Conservation (phyloP, 305 asterid species). For the Fraxinus angustifolia region DNA sequence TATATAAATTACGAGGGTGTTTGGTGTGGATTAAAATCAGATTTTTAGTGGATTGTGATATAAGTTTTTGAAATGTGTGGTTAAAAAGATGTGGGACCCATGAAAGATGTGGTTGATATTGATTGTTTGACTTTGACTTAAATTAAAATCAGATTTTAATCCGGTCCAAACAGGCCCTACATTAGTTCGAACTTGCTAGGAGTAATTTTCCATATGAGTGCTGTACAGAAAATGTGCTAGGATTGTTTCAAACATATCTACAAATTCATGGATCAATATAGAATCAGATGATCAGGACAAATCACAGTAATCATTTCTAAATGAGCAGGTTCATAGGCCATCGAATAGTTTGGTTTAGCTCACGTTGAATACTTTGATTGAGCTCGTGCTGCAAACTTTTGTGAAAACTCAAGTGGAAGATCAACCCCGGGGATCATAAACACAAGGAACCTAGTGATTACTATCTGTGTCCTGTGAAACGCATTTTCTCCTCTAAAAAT, state of each 20-base stretch:
- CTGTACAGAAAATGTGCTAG: slow-evolving; percentile 3
- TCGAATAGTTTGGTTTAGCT: background rate
- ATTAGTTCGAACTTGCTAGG: background rate
- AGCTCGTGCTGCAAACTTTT: background rate
- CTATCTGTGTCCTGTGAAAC: background rate
- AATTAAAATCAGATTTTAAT: too few relatives aligned
- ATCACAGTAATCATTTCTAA: background rate
- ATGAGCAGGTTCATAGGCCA: slow-evolving; percentile 1
- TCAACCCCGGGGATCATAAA: background rate
- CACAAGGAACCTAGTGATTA: background rate
- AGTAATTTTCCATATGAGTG: background rate
- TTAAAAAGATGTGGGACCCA: too few relatives aligned
- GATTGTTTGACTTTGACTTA: too few relatives aligned
- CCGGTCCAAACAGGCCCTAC: too few relatives aligned
- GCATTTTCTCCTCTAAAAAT: background rate
- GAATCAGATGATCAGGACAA: background rate
- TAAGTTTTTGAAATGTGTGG: too few relatives aligned
- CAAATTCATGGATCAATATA: background rate
- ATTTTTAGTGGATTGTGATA: too few relatives aligned
- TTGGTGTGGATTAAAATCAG: too few relatives aligned
- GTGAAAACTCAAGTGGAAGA: background rate
- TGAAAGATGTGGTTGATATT: too few relatives aligned
- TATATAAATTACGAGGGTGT: background rate
- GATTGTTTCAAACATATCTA: background rate
- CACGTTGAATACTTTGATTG: background rate